Conservation (phyloP, 1,284 basidiomycete species). For the Heterobasidion irregulare region DNA sequence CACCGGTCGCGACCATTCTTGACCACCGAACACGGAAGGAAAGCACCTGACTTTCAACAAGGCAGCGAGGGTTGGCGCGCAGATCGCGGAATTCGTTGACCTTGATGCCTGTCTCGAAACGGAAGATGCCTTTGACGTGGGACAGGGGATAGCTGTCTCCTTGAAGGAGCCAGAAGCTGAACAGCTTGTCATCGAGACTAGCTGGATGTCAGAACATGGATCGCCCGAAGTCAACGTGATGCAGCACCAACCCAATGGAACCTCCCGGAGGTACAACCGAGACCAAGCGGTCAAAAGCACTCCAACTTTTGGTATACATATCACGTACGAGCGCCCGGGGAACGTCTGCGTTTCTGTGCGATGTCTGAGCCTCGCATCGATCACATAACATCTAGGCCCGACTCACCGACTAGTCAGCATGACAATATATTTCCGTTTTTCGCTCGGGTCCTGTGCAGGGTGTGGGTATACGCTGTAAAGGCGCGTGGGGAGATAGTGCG, state of each 20-base stretch:
- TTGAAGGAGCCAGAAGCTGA: slow-evolving; percentile 80
- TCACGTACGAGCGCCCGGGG: slow-evolving; percentile 76
- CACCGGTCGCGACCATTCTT: slow-evolving; percentile 56
- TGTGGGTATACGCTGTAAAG: slow-evolving; percentile 67
- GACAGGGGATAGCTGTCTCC: slow-evolving; percentile 63
- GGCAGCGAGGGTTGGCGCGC: slow-evolving; percentile 75
- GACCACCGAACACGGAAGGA: slow-evolving; percentile 76
- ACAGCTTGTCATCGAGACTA: slow-evolving; percentile 81
- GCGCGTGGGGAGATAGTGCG: slow-evolving; percentile 61
- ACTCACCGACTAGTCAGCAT: slow-evolving; percentile 61
- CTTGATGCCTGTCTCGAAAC: slow-evolving; percentile 78
- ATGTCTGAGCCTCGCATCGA: slow-evolving; percentile 1
- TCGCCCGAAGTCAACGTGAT: neutral
- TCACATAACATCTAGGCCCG: neutral
- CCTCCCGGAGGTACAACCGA: slow-evolving; percentile 82
- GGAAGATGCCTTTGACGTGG: slow-evolving; percentile 77
- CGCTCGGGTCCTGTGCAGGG: slow-evolving; percentile 65
- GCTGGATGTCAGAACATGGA: slow-evolving; percentile 2
- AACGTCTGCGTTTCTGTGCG: slow-evolving; percentile 70
- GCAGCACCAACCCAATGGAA: slow-evolving; percentile 61
- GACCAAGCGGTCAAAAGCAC: slow-evolving; percentile 75
- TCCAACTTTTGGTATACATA: slow-evolving; percentile 88
- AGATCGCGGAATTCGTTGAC: slow-evolving; percentile 80
- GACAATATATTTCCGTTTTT: slow-evolving; percentile 65
- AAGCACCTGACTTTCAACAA: slow-evolving; percentile 70